phyloP scores from a whole-genome alignment of 2,329 filamentous ascomycete species.

The Diaporthe vaccinii region DNA sequence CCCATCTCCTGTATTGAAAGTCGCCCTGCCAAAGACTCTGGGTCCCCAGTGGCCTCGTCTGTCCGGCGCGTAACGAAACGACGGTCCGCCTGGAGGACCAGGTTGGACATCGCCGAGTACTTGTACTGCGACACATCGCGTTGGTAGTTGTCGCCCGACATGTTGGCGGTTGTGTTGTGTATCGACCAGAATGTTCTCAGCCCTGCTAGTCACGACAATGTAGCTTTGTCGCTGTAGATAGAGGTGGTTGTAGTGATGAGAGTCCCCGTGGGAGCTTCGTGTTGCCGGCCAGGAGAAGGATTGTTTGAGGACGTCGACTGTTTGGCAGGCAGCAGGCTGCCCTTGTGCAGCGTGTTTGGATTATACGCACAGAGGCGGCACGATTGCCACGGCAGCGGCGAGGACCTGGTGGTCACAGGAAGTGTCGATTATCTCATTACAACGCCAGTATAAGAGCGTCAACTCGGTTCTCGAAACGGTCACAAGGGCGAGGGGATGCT shows the following conservation, averaged over 20 bases:
- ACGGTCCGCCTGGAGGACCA: constrained; percentile 99
- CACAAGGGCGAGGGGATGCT: background rate
- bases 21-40: constrained; percentile 94
- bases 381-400: constrained; percentile 28
- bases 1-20: constrained; percentile 98
- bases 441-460: constrained; percentile 13
- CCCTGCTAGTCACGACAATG: constrained; percentile 33
- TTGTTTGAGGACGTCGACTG: background rate
- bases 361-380: constrained; percentile 19
- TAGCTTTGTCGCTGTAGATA: constrained; percentile 18
- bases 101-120: constrained; percentile 99
- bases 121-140: constrained; percentile 97
- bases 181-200: background rate
- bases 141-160: constrained; percentile 75
- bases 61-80: constrained; percentile 92
- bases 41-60: constrained; percentile 96
- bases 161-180: constrained; percentile 56
- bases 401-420: constrained; percentile 38
- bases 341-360: constrained; percentile 10
- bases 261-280: background rate
- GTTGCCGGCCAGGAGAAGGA: background rate
- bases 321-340: background rate
- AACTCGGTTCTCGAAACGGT: constrained; percentile 1
- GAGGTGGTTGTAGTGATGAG: constrained; percentile 18
- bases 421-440: constrained; percentile 41